phyloP scores from a whole-genome alignment of 768 basidiomycete genomes.

The Agaricus subrufescens region DNA sequence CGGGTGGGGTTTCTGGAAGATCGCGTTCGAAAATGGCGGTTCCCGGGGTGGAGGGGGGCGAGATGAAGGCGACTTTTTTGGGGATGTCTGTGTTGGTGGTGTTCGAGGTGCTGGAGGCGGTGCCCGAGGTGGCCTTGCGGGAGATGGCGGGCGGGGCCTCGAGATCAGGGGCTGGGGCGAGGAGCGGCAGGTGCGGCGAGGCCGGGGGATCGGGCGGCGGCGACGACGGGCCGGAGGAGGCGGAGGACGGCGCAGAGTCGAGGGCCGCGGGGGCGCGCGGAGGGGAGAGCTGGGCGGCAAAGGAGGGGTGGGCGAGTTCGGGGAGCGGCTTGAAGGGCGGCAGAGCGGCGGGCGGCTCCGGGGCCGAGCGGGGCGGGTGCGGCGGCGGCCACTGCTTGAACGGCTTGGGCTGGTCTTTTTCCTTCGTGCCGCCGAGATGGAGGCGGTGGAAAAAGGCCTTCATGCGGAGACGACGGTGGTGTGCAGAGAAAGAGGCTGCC shows the following conservation, averaged over 20 bases:
- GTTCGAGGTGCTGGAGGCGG: conserved; percentile 17
- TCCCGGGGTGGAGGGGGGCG: conserved; percentile 73
- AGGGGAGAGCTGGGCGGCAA: conserved; percentile 27
- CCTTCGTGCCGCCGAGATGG: conserved; percentile 61
- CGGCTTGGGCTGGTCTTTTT: conserved; percentile 52
- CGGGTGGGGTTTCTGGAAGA: conserved; percentile 39
- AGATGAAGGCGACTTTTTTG: conserved; percentile 88
- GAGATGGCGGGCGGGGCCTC: conserved; percentile 27
- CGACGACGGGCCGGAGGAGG: conserved; percentile 25
- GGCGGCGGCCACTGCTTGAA: conserved; percentile 64
- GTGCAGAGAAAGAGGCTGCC: conserved; percentile 5
- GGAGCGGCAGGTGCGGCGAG: conserved; percentile 6
- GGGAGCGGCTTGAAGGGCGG: conserved; percentile 69
- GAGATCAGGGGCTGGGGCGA: conserved; percentile 12
- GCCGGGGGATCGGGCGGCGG: conserved; percentile 12
- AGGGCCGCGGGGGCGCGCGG: conserved; percentile 24
- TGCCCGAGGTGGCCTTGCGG: conserved; percentile 26
- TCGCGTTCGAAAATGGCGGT: conserved; percentile 52
- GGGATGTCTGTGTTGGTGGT: conserved; percentile 42
- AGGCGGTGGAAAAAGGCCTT: conserved; percentile 81
- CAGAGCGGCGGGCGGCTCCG: conserved; percentile 46
- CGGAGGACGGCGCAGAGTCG: conserved; percentile 20
- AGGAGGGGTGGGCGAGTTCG: conserved; percentile 44
- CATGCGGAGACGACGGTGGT: conserved; percentile 38
- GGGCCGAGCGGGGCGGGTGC: conserved; percentile 18